These are phyloP conservation scores for Rachicladosporium sp. DNA, from an alignment of 2,329 filamentous ascomycete species.

Conservation along the genomic window DNA sequence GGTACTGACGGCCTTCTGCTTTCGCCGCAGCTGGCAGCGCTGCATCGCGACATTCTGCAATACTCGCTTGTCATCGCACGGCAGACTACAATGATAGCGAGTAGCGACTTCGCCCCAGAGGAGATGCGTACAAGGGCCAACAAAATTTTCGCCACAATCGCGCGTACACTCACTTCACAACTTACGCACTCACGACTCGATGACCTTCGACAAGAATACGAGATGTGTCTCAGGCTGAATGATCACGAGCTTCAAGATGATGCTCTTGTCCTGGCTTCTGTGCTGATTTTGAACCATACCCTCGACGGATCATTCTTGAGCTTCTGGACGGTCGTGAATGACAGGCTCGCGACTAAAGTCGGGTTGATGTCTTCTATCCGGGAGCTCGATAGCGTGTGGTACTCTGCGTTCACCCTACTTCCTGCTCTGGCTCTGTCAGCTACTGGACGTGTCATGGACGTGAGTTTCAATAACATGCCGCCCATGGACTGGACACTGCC, in stretches of 20 bases:
- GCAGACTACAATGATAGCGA: slow-evolving; percentile 1
- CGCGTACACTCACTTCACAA: too few relatives aligned
- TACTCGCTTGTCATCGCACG: slow-evolving; percentile 18
- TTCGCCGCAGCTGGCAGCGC: background rate
- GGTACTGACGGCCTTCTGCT: background rate
- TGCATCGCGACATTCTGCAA: too few relatives aligned
- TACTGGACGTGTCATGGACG: slow-evolving; percentile 31
- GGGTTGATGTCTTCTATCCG: slow-evolving; percentile 16
- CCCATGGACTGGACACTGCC: slow-evolving; percentile 40
- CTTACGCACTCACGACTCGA: too few relatives aligned
- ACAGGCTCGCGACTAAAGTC: slow-evolving; percentile 17
- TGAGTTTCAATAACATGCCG: slow-evolving; percentile 23
- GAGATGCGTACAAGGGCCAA: background rate
- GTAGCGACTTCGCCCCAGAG: background rate
- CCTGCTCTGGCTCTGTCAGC: slow-evolving; percentile 42
- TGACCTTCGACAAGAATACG: too few relatives aligned
- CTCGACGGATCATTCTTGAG: slow-evolving; percentile 2
- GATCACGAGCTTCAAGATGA: too few relatives aligned
- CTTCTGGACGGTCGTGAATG: slow-evolving; percentile 35
- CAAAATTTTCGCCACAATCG: too few relatives aligned
- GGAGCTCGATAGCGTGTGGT: slow-evolving; percentile 28
- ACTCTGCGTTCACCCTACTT: slow-evolving; percentile 39
- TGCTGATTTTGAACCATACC: too few relatives aligned
- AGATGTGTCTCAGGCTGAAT: too few relatives aligned
- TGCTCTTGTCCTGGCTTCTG: too few relatives aligned